Evolutionary conservation across 169 alveolate genomes (phyloP).

Genomic region (Cryptosporidium ubiquitum): DNA sequence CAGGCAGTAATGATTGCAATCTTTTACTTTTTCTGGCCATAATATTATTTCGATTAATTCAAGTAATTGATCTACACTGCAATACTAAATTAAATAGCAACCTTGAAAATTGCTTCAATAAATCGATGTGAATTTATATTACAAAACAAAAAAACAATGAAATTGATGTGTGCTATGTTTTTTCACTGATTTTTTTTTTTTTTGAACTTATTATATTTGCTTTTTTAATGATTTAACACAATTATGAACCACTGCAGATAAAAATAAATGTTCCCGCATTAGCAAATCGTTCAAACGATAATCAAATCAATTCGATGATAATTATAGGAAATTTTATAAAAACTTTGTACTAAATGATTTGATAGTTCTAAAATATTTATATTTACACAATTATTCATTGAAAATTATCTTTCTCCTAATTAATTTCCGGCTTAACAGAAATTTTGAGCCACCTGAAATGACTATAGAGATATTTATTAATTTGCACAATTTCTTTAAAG

Average conservation of each 20-base stretch:
- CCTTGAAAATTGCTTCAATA: not conserved
- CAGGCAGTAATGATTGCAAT: not conserved
- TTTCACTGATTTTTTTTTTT: not conserved
- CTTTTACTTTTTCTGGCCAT: slow-evolving; percentile 38
- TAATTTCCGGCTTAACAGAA: not conserved
- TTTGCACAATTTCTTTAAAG: not conserved
- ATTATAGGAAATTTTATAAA: not conserved
- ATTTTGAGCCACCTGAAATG: slow-evolving; percentile 4
- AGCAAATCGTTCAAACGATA: slow-evolving; percentile 11
- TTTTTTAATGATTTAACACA: not conserved
- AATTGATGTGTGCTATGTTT: not conserved
- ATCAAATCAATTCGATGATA: not conserved
- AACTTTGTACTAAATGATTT: not conserved
- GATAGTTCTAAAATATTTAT: not conserved
- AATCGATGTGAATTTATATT: not conserved
- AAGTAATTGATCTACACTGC: not conserved
- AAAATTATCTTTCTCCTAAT: slow-evolving; percentile 10
- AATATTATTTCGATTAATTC: not conserved
- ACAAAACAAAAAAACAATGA: not conserved
- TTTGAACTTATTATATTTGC: not conserved
- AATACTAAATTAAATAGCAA: not conserved
- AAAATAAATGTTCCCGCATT: slow-evolving; percentile 5
- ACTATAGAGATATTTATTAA: not conserved
- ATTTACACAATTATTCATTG: not conserved
- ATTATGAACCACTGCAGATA: not conserved